These are phyloP conservation scores for Euphorbia schlechtendalii DNA, from an alignment of 441 rosid species.

Conservation along the genomic window DNA sequence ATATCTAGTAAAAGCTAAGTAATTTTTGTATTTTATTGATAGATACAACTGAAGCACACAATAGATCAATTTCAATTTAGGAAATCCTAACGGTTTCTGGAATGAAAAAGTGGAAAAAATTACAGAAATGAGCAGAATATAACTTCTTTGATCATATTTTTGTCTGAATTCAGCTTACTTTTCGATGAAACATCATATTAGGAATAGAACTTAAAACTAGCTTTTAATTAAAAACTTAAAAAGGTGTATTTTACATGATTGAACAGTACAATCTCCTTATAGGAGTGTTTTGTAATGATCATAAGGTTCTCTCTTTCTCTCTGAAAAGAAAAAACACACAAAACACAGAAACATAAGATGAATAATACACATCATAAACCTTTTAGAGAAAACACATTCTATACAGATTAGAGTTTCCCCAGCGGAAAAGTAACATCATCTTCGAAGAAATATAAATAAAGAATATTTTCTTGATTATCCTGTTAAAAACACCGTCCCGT, in stretches of 20 bases:
- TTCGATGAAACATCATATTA: background rate
- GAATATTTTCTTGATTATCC: constrained; percentile 51
- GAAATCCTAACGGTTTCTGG: background rate
- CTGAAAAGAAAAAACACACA: constrained; percentile 39
- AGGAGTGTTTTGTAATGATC: constrained; percentile 26
- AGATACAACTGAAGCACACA: background rate
- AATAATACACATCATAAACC: constrained; percentile 35
- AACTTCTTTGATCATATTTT: too few species aligned
- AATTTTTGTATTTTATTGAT: background rate
- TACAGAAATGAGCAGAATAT: too few species aligned
- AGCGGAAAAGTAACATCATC: constrained; percentile 25
- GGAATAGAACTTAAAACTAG: too few species aligned
- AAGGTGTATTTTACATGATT: constrained; percentile 35
- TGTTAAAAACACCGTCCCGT: too few species aligned
- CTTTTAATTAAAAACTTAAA: constrained; percentile 19
- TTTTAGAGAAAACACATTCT: constrained; percentile 33
- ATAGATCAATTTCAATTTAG: background rate
- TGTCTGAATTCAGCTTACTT: too few species aligned
- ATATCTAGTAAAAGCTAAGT: background rate
- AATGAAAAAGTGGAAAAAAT: background rate
- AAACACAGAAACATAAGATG: constrained; percentile 27
- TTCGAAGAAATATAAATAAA: constrained; percentile 48
- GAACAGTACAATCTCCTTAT: constrained; percentile 25
- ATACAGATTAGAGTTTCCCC: constrained; percentile 39
- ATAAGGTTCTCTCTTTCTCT: constrained; percentile 25